Conservation (phyloP, 2,329 filamentous ascomycete genomes). For the Scopulariopsis brevicaulis region DNA sequence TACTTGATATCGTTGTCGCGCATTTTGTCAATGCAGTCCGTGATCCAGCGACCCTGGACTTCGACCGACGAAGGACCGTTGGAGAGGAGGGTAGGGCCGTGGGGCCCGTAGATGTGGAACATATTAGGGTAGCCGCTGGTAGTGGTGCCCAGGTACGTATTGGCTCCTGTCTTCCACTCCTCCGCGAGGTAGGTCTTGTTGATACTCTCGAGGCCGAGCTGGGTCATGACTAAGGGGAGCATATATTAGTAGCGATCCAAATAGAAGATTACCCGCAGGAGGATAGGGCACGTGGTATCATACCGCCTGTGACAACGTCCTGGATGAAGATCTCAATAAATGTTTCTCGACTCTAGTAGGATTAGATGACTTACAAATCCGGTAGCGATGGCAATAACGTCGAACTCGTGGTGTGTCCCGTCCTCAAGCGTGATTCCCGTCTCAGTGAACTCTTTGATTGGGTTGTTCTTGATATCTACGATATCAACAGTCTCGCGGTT, state of each 20-base stretch:
- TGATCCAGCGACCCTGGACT: conserved; percentile 45
- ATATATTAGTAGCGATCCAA: neutral
- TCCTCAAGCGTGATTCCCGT: conserved; percentile 26
- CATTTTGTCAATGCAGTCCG: conserved; percentile 36
- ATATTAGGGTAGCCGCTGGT: conserved; percentile 35
- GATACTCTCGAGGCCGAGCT: conserved; percentile 30
- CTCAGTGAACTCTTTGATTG: conserved; percentile 26
- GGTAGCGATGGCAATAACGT: conserved; percentile 31
- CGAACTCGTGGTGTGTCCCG: conserved; percentile 28
- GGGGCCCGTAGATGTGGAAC: conserved; percentile 42
- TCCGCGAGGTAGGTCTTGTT: conserved; percentile 22
- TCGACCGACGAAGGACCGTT: conserved; percentile 45
- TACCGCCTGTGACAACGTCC: conserved; percentile 23
- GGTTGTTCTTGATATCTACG: conserved; percentile 26
- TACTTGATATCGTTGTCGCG: conserved; percentile 30
- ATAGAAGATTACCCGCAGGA: neutral
- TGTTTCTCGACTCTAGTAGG: neutral
- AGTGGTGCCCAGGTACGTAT: conserved; percentile 31
- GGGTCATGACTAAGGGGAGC: conserved; percentile 24
- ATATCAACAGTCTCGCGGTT: conserved; percentile 29
- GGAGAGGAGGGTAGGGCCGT: conserved; percentile 41
- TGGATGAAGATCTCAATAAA: conserved; percentile 5
- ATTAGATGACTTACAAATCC: conserved; percentile 25
- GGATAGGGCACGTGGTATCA: neutral
- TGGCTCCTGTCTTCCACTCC: conserved; percentile 27